Evolutionary conservation across 768 basidiomycete species (phyloP).

Genomic region (Hydnomerulius pinastri): DNA sequence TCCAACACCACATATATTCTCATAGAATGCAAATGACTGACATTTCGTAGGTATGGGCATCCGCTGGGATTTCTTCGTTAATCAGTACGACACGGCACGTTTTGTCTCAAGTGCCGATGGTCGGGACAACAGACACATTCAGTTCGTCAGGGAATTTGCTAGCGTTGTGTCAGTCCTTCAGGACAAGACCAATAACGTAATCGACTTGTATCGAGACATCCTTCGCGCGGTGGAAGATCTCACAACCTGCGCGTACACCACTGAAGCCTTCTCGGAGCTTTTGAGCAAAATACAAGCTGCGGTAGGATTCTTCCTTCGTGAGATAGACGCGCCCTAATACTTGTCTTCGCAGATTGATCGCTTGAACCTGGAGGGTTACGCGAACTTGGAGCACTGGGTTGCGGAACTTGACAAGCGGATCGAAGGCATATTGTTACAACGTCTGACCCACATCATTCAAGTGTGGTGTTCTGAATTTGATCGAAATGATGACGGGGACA

Average conservation of each 20-base stretch:
- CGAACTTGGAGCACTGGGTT: slow-evolving; percentile 93
- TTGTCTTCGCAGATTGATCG: slow-evolving; percentile 72
- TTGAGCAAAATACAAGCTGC: slow-evolving; percentile 82
- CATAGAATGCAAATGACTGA: neutral
- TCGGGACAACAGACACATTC: slow-evolving; percentile 84
- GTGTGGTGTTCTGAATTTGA: slow-evolving; percentile 91
- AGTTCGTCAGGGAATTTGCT: slow-evolving; percentile 95
- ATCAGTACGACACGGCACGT: slow-evolving; percentile 84
- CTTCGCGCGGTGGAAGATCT: slow-evolving; percentile 84
- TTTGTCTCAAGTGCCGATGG: slow-evolving; percentile 76
- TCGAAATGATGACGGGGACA: slow-evolving; percentile 67
- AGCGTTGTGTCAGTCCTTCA: slow-evolving; percentile 90
- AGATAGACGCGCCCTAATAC: neutral
- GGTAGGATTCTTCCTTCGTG: slow-evolving; percentile 43
- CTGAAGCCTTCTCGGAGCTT: slow-evolving; percentile 79
- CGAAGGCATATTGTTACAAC: slow-evolving; percentile 73
- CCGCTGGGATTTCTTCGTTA: slow-evolving; percentile 96
- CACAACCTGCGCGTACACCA: slow-evolving; percentile 80
- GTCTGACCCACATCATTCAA: slow-evolving; percentile 76
- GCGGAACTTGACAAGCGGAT: slow-evolving; percentile 81
- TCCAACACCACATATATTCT: neutral
- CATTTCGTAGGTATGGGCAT: slow-evolving; percentile 78
- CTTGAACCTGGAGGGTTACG: slow-evolving; percentile 93
- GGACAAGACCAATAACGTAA: slow-evolving; percentile 94
- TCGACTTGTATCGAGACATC: slow-evolving; percentile 89